Conservation (phyloP, 495 filamentous ascomycete genomes). For the Aspergillus bridgeri region DNA sequence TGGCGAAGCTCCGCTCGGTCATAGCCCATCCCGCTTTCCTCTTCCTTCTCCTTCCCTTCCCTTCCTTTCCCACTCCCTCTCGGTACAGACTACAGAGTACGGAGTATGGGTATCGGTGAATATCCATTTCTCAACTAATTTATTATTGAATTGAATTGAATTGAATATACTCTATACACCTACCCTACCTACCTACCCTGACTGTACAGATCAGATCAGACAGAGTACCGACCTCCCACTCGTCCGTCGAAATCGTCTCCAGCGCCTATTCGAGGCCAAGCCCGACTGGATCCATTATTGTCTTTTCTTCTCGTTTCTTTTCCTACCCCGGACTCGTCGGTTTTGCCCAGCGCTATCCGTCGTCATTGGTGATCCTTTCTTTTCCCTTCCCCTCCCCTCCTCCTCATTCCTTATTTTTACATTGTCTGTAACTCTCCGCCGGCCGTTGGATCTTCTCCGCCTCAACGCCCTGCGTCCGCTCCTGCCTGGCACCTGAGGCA, state of each 20-base stretch:
- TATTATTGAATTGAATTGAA: too few relatives aligned
- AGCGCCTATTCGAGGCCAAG: neutral
- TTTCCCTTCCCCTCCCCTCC: neutral
- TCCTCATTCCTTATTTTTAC: neutral
- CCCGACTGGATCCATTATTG: neutral
- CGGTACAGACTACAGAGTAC: too few relatives aligned
- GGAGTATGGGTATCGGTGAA: too few relatives aligned
- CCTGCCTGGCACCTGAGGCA: slow-evolving; percentile 4
- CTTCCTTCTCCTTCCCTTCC: too few relatives aligned
- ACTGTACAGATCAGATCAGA: too few relatives aligned
- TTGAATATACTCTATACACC: too few relatives aligned
- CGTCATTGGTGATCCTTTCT: neutral
- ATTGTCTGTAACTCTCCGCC: slow-evolving; percentile 4
- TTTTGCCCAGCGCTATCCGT: neutral
- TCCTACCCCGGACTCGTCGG: slow-evolving; percentile 3
- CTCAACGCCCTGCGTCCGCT: slow-evolving; percentile 5
- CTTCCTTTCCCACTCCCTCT: too few relatives aligned
- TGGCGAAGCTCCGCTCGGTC: slow-evolving; percentile 23
- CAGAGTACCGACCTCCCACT: too few relatives aligned
- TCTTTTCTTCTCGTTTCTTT: too few relatives aligned
- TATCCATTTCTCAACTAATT: too few relatives aligned
- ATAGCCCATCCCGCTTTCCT: slow-evolving; percentile 9
- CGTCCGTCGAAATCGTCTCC: too few relatives aligned
- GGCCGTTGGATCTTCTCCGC: slow-evolving; percentile 8
- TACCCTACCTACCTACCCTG: too few relatives aligned